phyloP scores from a whole-genome alignment of 768 basidiomycete genomes.

The Brasilioporus rufonigricans region DNA sequence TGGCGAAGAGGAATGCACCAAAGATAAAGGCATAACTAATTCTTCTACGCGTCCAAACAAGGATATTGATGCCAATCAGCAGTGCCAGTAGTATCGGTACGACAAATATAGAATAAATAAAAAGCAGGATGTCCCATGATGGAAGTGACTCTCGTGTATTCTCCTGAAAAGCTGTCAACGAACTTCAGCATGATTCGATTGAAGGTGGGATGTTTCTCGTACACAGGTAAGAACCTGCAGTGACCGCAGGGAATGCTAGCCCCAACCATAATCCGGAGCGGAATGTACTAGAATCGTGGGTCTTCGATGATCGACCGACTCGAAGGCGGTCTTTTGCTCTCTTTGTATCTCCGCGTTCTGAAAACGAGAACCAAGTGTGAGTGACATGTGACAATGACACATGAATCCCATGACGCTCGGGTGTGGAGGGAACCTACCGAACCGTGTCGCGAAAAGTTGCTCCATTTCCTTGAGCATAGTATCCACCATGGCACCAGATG shows the following conservation, averaged over 20 bases:
- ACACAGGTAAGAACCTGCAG: slow-evolving; percentile 63
- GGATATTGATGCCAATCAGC: slow-evolving; percentile 76
- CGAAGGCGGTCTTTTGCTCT: slow-evolving; percentile 68
- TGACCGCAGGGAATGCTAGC: slow-evolving; percentile 63
- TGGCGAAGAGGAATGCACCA: slow-evolving; percentile 41
- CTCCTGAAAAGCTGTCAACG: slow-evolving; percentile 49
- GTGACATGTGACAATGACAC: too few species aligned
- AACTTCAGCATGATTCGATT: neutral
- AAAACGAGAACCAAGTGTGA: neutral
- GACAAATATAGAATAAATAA: slow-evolving; percentile 71
- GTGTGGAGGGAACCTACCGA: slow-evolving; percentile 49
- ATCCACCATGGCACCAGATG: slow-evolving; percentile 57
- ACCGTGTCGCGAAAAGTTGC: slow-evolving; percentile 67
- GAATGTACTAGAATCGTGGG: slow-evolving; percentile 70
- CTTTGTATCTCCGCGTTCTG: slow-evolving; percentile 74
- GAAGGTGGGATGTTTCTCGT: neutral
- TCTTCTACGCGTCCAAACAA: slow-evolving; percentile 69
- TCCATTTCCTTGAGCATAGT: slow-evolving; percentile 76
- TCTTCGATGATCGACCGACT: slow-evolving; percentile 46
- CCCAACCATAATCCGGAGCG: slow-evolving; percentile 74
- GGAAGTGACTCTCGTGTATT: slow-evolving; percentile 55
- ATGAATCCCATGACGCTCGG: neutral
- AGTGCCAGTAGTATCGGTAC: slow-evolving; percentile 75
- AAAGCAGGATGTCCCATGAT: slow-evolving; percentile 72
- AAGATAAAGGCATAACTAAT: slow-evolving; percentile 95